Base-by-base conservation (phyloP, 1,139 yeast genomes). In the Geotrichum histeridarum region DNA sequence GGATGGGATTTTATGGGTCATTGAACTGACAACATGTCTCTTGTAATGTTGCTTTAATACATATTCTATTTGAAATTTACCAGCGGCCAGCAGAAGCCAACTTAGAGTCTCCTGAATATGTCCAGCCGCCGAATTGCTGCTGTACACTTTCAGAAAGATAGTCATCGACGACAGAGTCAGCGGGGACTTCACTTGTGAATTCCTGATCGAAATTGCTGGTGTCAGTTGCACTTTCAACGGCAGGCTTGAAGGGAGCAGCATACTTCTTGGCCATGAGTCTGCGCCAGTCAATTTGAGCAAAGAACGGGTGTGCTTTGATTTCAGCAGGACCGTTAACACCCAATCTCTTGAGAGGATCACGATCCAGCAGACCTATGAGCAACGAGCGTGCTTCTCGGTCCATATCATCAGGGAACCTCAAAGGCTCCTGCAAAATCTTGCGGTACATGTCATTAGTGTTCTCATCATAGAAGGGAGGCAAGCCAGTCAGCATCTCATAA, bases 81-180 rank as follows among this genome's bases (percentile, higher is more conserved):
- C 54, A 50, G 31, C 51, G 36, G n/a, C 49, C 51, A 2, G 51
- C 14, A 7, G 54, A 52, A 12, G 54, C 51, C 36, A 52, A 32
- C 37, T 52, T 52, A 27, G 54, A 52, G 42, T 52, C 54, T n/a
- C 54, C 96, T 55, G 88, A 90, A 69, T 89, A 91, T 1, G 97
- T 91, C 99, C 99, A 93, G 3, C 98, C 98, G 50, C 96, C 98
- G 76, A 93, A 93, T 72, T 93, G 98, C 67, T 86, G 84, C 70
- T 93, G 99, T 18, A 93, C 96, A 62, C 96, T 69, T 89, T 87
- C 71, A 83, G 79, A 63, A 48, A 74, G 64, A 63, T 80, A 86
- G 67, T 90, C 96, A 68, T 91, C 96, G 32, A 91, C 97, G 11
- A 93, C 98, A 56, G 96, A 87, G 70, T 93, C 99, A 63, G 90